Base-by-base conservation (phyloP, 2,329 filamentous ascomycete species). In the Aspergillus nomiae region DNA sequence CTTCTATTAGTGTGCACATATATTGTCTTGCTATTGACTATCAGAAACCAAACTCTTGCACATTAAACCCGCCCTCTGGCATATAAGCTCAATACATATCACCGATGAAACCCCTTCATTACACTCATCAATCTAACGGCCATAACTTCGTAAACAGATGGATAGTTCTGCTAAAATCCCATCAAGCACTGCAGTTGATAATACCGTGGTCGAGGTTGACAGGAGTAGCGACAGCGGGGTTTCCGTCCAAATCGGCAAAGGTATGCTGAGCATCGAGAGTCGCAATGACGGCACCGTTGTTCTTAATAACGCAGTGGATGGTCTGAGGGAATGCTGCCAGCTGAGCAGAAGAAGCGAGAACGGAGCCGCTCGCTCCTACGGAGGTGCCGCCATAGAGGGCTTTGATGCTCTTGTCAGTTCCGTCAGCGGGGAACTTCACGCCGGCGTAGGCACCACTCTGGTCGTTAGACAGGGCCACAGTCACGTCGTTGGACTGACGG, bases 391-490 rank as follows among this genome's bases (percentile, higher is more conserved):
- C 66, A 64, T 67, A 73, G 59, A 73, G 67, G 19, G 63, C 53
- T 30, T 61, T 54, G 16, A 73, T 64, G 43, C 66, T 56, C 28
- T 65, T 65, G n/a, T 62, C 60, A 24, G 57, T 50, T 19, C 70
- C 70, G 24, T 73, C 69, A 19, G 65, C 56, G 8, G 69, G 62
- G 48, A 73, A 48, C 21, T 56, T 28, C 19, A 63, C 67, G 30
- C 70, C 64, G 32, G 70, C 67, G 12, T 69, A 65, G 55, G 70
- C 64, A 24, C 71, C 71, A 2, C 65, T 67, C 32, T 71, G 66
- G 34, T 73, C 71, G 53, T 73, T 73, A 54, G 69, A 63, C 14
- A 73, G 67, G 57, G 72, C 69, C 10, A 73, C 55, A 3, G 67
- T 71, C 34, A 66, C 69, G 26, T 56, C 53, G 14, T 58, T 63